Evolutionary conservation across 768 basidiomycete genomes (phyloP).

Genomic region (Lactarius tabidus): DNA sequence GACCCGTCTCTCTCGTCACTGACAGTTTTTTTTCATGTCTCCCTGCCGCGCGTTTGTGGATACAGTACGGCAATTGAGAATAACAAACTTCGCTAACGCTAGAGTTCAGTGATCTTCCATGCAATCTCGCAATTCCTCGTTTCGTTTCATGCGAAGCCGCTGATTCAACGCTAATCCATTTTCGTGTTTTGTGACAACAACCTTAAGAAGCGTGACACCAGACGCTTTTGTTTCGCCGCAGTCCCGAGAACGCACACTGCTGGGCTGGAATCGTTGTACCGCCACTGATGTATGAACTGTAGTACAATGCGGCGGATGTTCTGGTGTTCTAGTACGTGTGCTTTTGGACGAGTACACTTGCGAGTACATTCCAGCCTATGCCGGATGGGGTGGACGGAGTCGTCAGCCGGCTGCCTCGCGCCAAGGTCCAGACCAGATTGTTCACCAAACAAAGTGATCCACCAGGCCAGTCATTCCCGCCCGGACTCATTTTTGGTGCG

Average conservation of each 20-base stretch:
- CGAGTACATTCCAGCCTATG: not conserved
- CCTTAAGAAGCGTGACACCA: not conserved
- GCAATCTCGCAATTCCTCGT: too few species aligned
- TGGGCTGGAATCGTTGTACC: too few species aligned
- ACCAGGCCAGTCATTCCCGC: not conserved
- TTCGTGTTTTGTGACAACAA: not conserved
- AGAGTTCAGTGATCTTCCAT: not conserved
- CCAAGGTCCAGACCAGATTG: not conserved
- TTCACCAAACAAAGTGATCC: not conserved
- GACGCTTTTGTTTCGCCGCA: not conserved
- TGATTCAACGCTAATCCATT: not conserved
- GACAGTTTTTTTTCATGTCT: not conserved
- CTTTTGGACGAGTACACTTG: not conserved
- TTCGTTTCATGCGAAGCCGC: not conserved
- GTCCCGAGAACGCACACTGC: not conserved
- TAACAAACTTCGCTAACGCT: not conserved
- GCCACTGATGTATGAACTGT: not conserved
- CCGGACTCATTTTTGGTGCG: not conserved
- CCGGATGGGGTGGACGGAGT: conserved; percentile 1
- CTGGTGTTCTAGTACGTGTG: not conserved
- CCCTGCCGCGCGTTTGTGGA: conserved; percentile 5
- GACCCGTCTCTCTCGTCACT: not conserved
- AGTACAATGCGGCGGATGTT: not conserved
- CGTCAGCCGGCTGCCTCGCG: not conserved
- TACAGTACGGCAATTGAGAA: not conserved